phyloP scores from a whole-genome alignment of 768 basidiomycete genomes.

The Tricholoma furcatifolium region DNA sequence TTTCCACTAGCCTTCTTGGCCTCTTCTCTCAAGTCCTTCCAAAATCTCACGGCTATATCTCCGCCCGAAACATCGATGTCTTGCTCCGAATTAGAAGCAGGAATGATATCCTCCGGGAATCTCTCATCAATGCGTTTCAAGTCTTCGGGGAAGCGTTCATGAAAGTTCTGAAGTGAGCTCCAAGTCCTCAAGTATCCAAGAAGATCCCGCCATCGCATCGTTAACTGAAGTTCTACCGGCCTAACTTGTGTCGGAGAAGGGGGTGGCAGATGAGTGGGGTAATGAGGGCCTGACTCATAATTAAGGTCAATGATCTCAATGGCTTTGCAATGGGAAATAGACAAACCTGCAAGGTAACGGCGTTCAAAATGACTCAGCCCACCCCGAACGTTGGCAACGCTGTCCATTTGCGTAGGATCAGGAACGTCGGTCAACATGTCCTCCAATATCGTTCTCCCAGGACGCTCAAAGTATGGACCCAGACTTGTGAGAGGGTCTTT shows the following conservation, averaged over 20 bases:
- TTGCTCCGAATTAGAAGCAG: not conserved
- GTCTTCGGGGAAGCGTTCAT: slow-evolving; percentile 62
- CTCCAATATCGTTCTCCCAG: slow-evolving; percentile 76
- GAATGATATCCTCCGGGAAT: slow-evolving; percentile 31
- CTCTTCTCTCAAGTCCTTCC: slow-evolving; percentile 48
- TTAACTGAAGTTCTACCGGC: slow-evolving; percentile 56
- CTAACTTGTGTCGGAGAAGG: slow-evolving; percentile 22
- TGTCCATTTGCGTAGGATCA: slow-evolving; percentile 32
- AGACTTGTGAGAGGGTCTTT: slow-evolving; percentile 49
- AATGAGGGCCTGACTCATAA: slow-evolving; percentile 11
- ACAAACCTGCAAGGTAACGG: slow-evolving; percentile 54
- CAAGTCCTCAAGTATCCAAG: slow-evolving; percentile 70
- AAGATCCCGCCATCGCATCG: slow-evolving; percentile 64
- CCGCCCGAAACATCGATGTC: slow-evolving; percentile 40
- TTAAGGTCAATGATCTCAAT: not conserved
- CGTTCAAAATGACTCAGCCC: slow-evolving; percentile 45
- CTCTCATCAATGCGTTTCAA: slow-evolving; percentile 30
- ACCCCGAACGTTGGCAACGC: slow-evolving; percentile 26
- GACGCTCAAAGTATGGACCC: slow-evolving; percentile 78
- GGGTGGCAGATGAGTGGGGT: slow-evolving; percentile 13
- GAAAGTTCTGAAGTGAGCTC: slow-evolving; percentile 68
- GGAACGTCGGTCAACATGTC: slow-evolving; percentile 71
- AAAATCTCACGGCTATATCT: slow-evolving; percentile 65
- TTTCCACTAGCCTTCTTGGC: slow-evolving; percentile 28
- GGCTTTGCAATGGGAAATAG: not conserved